Evolutionary conservation across 768 basidiomycete species (phyloP), one percentile per base, ranked within the genome.

Genomic region (Mycena rebaudengoi): DNA sequence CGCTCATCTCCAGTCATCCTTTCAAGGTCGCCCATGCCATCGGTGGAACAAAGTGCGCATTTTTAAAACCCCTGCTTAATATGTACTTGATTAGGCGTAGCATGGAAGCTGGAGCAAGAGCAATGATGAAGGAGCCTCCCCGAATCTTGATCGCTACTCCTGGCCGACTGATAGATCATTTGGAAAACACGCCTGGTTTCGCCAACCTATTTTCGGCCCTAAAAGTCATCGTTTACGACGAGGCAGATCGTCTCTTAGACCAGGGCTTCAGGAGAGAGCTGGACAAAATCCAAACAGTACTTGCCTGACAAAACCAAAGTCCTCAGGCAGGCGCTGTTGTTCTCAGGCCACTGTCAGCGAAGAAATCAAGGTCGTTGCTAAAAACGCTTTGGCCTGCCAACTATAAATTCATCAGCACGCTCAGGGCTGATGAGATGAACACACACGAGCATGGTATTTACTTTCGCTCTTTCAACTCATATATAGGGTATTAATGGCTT

Each of bases 121-220:
- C n/a, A 26, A 60, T 81, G 7, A 70, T 67, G 12, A 62, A 66
- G 2, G 60, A 60, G 5, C 78, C 75, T 25, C 78, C 78, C 28
- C 80, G 91, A 66, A 82, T 93, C 41, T 80, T 93, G 37, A 84
- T 92, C 33, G 90, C 90, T 11, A 92, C 91, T 3, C 91, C 91
- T 4, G 91, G 91, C 50, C 83, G 91, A n/a, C 79, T 93, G 57
- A 79, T 87, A 63, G 91, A 92, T 73, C 88, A 91, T 70, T 75
- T 92, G 40, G 82, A 85, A 69, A 86, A 82, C 37, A 67, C 69
- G n/a, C 73, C 77, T 25, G 51, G 70, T 43, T 72, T 87, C 51
- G 64, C 64, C 11, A 58, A 75, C 33, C 75, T 78, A 35, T 71
- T 89, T 45, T 35, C 65, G 5, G 64, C 73, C 28, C 74, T 88